Evolutionary conservation across 2,329 filamentous ascomycete genomes (phyloP), one percentile per base, ranked within the genome.

Genomic region (Fusarium nematophilum): DNA sequence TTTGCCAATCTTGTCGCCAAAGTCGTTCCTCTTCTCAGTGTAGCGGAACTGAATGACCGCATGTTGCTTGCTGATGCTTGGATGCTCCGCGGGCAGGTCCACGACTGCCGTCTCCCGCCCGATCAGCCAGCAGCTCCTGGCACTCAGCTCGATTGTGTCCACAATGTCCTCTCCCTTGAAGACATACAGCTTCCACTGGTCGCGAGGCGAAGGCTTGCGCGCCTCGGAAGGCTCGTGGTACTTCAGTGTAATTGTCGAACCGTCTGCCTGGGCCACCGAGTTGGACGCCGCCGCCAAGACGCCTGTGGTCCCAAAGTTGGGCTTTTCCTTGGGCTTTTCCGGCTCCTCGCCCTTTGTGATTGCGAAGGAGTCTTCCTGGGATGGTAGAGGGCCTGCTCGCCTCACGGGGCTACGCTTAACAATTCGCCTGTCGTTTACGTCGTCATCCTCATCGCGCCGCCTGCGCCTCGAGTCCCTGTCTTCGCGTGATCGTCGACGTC

Each of bases 161-260:
- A 97, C 75, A 3, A 96, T 83, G 52, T 93, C 90, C 23, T 83
- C 75, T 9, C 87, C 91, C 72, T 97, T 97, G 84, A 99, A 99
- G 17, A 97, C 85, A 73, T 96, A 98, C 40, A 99, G 80, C 57
- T 91, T 91, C 94, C 94, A 99, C 53, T 86, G 79, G 65, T 95
- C 88, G 49, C 87, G 89, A 1, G 89, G 72, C 0, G 93, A 83
- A 0, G 95, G 92, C 67, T 97, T 97, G 55, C 95, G 90, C 43
- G 94, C 92, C 79, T 99, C 95, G 9, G 92, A 80, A 2, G 95
- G 95, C 76, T 99, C 95, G 78, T 97, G 91, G 75, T 99, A 99
- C 79, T 98, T 98, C 39, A 99, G 85, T 3, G 92, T 87, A 49
- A 97, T 88, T 17, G 84, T 84, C 4, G 88, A 90, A 53, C 91